These are phyloP conservation scores for Blastobotrys chiropterorum DNA, from an alignment of 805 yeast genomes.

Conservation along the genomic window DNA sequence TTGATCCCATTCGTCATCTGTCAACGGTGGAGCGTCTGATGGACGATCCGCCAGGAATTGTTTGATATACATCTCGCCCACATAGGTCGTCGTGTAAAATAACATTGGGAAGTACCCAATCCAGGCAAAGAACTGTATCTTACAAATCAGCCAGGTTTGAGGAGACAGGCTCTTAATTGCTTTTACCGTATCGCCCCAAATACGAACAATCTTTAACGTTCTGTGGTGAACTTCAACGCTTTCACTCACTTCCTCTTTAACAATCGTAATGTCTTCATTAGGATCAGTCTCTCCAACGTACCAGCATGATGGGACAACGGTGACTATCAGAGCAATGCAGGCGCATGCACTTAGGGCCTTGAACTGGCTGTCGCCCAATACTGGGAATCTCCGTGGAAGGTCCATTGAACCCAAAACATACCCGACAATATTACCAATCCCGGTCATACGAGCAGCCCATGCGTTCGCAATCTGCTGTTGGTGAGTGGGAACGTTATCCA, in stretches of 20 bases:
- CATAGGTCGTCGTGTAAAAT: conserved; percentile 60
- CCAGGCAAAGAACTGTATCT: conserved; percentile 61
- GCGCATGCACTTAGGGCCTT: conserved; percentile 43
- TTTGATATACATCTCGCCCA: conserved; percentile 46
- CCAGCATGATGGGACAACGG: conserved; percentile 38
- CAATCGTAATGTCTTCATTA: conserved; percentile 17
- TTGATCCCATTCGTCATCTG: conserved; percentile 32
- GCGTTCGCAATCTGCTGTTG: conserved; percentile 59
- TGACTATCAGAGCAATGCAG: conserved; percentile 35
- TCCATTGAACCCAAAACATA: conserved; percentile 48
- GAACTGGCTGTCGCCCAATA: conserved; percentile 45
- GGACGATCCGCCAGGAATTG: conserved; percentile 34
- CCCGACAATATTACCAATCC: conserved; percentile 53
- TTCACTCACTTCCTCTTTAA: neutral
- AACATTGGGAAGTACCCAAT: conserved; percentile 62
- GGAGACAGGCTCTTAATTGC: conserved; percentile 37
- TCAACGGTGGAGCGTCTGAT: conserved; percentile 35
- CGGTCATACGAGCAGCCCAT: conserved; percentile 62
- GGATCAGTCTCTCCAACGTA: conserved; percentile 47
- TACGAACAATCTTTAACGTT: conserved; percentile 4
- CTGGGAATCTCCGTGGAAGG: conserved; percentile 34
- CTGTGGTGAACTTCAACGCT: neutral
- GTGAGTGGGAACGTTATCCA: conserved; percentile 50
- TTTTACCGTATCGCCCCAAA: conserved; percentile 12
- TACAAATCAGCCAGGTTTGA: conserved; percentile 46